A percentile compares a stretch with the other conserved stretches of the same genome.
These are phyloP conservation scores for Phytophthora fragariae DNA, from an alignment of 352 stramenopile species.

Conservation along the genomic window DNA sequence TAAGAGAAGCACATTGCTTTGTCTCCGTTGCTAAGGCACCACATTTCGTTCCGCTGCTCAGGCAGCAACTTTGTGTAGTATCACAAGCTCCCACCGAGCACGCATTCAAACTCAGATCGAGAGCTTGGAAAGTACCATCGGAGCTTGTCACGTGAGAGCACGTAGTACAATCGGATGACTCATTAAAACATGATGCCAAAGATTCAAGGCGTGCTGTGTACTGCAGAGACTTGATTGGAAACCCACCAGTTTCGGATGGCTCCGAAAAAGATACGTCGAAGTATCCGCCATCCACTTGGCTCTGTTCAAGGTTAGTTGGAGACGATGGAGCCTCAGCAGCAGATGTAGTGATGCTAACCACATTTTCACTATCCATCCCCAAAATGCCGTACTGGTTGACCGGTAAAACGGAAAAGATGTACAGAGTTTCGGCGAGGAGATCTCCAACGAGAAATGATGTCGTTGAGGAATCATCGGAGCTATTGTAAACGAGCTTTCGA, in stretches of 20 bases:
- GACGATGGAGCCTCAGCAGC: conserved; percentile 25
- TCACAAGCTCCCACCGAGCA: conserved; percentile 26
- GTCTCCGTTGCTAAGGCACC: conserved; percentile 22
- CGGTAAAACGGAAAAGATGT: conserved; percentile 48
- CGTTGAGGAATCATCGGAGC: conserved; percentile 12
- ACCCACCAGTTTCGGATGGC: conserved; percentile 44
- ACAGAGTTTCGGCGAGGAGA: conserved; percentile 39
- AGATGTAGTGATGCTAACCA: conserved; percentile 26
- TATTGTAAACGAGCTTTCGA: conserved; percentile 37
- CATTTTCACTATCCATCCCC: conserved; percentile 21
- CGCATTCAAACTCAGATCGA: neutral
- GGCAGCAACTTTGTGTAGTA: conserved; percentile 26
- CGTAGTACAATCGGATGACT: conserved; percentile 18
- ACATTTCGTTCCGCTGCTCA: conserved; percentile 27
- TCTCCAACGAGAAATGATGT: conserved; percentile 23
- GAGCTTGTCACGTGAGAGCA: conserved; percentile 32
- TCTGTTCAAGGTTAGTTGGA: conserved; percentile 27
- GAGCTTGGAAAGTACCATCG: neutral
- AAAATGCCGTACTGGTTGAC: conserved; percentile 56
- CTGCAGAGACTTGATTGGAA: conserved; percentile 13
- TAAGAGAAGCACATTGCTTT: conserved; percentile 19
- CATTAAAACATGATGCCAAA: conserved; percentile 38
- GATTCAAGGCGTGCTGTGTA: conserved; percentile 37
- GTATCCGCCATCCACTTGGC: conserved; percentile 37
- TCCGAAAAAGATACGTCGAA: conserved; percentile 33